phyloP scores from a whole-genome alignment of 2,329 filamentous ascomycete genomes.

The Diaporthe sp. region DNA sequence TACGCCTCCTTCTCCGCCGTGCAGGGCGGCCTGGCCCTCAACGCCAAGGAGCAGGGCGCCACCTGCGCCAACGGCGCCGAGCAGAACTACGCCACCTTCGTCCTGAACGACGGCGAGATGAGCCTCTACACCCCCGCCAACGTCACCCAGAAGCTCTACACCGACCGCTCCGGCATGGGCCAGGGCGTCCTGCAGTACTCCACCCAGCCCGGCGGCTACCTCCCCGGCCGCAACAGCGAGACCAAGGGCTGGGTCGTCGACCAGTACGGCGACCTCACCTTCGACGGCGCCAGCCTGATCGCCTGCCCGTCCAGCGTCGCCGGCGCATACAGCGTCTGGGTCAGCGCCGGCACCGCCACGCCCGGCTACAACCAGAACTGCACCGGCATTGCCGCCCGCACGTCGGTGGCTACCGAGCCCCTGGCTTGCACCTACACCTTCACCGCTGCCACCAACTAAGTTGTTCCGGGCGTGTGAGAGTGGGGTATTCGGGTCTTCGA shows the following conservation, averaged over 20 bases:
- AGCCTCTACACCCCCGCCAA: conserved; percentile 60
- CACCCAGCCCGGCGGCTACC: conserved; percentile 53
- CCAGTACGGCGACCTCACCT: conserved; percentile 57
- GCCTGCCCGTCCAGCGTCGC: conserved; percentile 65
- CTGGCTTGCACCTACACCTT: conserved; percentile 23
- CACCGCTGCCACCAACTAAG: conserved; percentile 3
- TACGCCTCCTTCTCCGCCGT: conserved; percentile 59
- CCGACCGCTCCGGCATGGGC: conserved; percentile 70
- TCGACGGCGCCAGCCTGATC: conserved; percentile 58
- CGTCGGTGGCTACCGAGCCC: background rate
- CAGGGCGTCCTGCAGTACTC: conserved; percentile 67
- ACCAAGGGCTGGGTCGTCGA: conserved; percentile 61
- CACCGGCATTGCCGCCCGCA: conserved; percentile 50
- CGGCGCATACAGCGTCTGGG: conserved; percentile 57
- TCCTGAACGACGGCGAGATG: conserved; percentile 59
- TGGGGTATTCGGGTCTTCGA: no score
- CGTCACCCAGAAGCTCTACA: conserved; percentile 62
- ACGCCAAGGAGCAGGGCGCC: conserved; percentile 59
- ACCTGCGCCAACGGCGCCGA: conserved; percentile 59
- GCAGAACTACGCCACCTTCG: conserved; percentile 62
- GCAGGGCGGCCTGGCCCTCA: conserved; percentile 57
- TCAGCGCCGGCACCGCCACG: conserved; percentile 46
- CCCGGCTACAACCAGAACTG: conserved; percentile 55
- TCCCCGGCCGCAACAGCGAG: conserved; percentile 57
- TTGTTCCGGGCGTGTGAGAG: no score